Evolutionary conservation across 768 basidiomycete genomes (phyloP).

Genomic region (Daedalea quercina): DNA sequence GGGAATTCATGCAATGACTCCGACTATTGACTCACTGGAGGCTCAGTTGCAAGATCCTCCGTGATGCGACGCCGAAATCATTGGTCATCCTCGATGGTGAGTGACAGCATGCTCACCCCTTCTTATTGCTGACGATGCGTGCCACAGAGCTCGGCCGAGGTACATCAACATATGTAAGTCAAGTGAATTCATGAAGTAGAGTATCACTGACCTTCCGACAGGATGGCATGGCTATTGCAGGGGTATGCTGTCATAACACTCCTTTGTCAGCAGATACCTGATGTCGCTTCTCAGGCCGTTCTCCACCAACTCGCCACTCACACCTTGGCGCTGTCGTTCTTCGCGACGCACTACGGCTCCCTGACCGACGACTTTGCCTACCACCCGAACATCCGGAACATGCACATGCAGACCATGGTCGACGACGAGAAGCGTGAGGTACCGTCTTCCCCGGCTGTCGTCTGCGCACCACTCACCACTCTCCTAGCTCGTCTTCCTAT

Average conservation of each 20-base stretch:
- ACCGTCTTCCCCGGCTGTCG: constrained; percentile 1
- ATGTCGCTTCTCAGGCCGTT: constrained; percentile 55
- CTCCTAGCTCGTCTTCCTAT: constrained; percentile 91
- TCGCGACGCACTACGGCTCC: constrained; percentile 96
- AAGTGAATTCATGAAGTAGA: neutral
- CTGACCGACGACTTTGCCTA: constrained; percentile 91
- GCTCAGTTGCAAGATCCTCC: constrained; percentile 81
- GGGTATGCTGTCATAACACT: constrained; percentile 36
- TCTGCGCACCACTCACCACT: no score
- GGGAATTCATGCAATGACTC: neutral
- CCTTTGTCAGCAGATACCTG: neutral
- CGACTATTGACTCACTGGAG: neutral
- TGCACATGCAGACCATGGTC: constrained; percentile 94
- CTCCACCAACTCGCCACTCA: constrained; percentile 92
- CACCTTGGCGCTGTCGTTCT: constrained; percentile 87
- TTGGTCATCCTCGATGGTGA: constrained; percentile 91
- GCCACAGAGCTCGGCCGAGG: constrained; percentile 86
- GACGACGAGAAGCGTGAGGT: constrained; percentile 91
- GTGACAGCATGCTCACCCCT: constrained; percentile 13
- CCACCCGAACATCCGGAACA: constrained; percentile 87
- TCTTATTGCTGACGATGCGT: neutral
- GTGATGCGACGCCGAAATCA: constrained; percentile 90
- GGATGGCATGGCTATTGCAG: constrained; percentile 99
- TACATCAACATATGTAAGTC: constrained; percentile 82
- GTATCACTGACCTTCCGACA: constrained; percentile 24